Evolutionary conservation across 805 yeast species (phyloP), one percentile per base, ranked within the genome.

Genomic region (Pichia sporocuriosa): DNA sequence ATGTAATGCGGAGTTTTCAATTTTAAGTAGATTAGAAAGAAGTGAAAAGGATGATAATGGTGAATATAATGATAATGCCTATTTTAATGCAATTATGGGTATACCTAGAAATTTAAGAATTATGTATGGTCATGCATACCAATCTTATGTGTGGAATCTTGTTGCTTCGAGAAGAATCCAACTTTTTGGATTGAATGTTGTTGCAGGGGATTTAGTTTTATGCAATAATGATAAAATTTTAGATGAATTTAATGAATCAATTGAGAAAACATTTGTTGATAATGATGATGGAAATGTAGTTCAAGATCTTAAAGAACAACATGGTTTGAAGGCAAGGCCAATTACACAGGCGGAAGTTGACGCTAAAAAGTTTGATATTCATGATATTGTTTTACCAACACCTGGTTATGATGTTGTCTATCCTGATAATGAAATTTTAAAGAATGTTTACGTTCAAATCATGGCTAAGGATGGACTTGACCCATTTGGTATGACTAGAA

Each of bases 51-150:
- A 67, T 11, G 74, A 62, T 2, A 68, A 63, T 33, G 74, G 70
- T 3, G 67, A 62, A 20, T 81, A 68, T 53, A 57, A 70, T 16
- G 59, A 64, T 3, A 68, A 71, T 40, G 69, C 84, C n/a, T 85
- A 79, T 59, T 79, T 85, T 55, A 77, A 75, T 45, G 93, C 95
- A 2, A 72, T 94, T 34, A 80, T 84, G 82, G 77, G 87, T 43
- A 84, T 93, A 50, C 97, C 98, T 26, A 76, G 96, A 62, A 89
- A 89, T 58, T 68, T 93, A 58, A 72, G 96, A 59, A 77, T 89
- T 44, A 90, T 93, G 94, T 93, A 93, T 57, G 96, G 84, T 2
- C 99, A 93, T 63, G 96, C 98, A 3, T 94, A 94, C 61, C 98
- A 93, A 65, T 86, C 96, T 49, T 93, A 81, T 56, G 75, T 93